A percentile compares a stretch with the other conserved stretches of the same genome.
phyloP scores from a whole-genome alignment of 2,329 filamentous ascomycete genomes.

The Aspergillus neotritici region DNA sequence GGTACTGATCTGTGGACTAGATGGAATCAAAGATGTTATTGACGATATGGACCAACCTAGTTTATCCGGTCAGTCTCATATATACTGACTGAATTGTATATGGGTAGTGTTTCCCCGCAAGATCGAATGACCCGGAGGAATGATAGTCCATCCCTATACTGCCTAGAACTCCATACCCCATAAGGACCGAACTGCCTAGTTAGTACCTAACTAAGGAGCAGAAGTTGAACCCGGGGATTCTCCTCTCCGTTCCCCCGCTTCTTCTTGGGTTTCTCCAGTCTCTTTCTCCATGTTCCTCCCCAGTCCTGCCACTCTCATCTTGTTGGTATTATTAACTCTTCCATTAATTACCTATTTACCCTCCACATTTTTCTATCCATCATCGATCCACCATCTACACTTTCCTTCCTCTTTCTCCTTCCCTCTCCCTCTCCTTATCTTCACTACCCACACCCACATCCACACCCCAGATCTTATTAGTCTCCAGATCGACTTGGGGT shows the following conservation, averaged over 20 bases:
- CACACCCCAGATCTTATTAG: slow-evolving; percentile 2
- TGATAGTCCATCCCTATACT: too few relatives aligned
- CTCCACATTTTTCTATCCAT: background rate
- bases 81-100: too few relatives aligned
- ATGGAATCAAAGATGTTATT: too few relatives aligned
- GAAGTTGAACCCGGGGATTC: background rate
- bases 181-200: too few relatives aligned
- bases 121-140: too few relatives aligned
- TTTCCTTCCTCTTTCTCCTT: slow-evolving; percentile 1
- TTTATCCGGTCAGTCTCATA: too few relatives aligned
- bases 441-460: too few relatives aligned
- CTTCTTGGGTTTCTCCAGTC: background rate
- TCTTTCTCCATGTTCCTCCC: background rate
- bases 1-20: too few relatives aligned
- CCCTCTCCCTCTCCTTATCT: slow-evolving; percentile 1
- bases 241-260: slow-evolving; percentile 5
- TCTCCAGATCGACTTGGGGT: slow-evolving; percentile 6
- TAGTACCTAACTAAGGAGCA: background rate
- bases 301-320: background rate
- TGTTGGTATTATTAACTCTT: too few relatives aligned
- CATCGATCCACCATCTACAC: slow-evolving; percentile 1
- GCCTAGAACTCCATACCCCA: too few relatives aligned
- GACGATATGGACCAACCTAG: too few relatives aligned
- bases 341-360: background rate
- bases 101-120: too few relatives aligned